These are phyloP conservation scores for Stenocarpella maydis DNA, from an alignment of 2,329 filamentous ascomycete genomes.

Conservation along the genomic window DNA sequence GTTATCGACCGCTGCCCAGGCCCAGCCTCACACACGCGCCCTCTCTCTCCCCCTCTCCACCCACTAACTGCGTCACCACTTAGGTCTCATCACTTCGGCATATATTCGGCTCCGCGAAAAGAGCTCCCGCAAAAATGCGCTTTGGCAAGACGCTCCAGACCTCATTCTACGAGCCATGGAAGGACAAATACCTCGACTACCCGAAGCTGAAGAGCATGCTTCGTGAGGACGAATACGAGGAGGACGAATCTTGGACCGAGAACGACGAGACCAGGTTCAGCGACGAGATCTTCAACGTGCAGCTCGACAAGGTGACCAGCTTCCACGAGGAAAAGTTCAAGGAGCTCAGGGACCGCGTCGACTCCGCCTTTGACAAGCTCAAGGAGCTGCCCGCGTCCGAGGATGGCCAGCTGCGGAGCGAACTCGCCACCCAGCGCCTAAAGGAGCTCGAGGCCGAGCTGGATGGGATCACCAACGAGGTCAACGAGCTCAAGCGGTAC, in stretches of 20 bases:
- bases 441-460: conserved; percentile 81
- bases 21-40: not conserved
- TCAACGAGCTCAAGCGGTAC: conserved; percentile 93
- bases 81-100: not conserved
- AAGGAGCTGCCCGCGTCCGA: conserved; percentile 78
- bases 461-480: conserved; percentile 87
- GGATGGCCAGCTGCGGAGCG: conserved; percentile 58
- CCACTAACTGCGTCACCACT: not conserved
- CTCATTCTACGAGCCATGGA: conserved; percentile 87
- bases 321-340: conserved; percentile 86
- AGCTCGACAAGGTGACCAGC: conserved; percentile 91
- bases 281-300: conserved; percentile 91
- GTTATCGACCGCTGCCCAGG: not conserved
- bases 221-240: conserved; percentile 75
- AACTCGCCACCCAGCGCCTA: conserved; percentile 61
- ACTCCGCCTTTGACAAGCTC: conserved; percentile 72
- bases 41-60: not conserved
- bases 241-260: conserved; percentile 82
- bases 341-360: conserved; percentile 61
- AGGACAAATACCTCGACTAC: conserved; percentile 95
- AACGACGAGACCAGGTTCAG: conserved; percentile 94
- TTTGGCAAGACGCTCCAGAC: conserved; percentile 89
- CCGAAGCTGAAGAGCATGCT: conserved; percentile 88
- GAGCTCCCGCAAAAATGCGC: conserved; percentile 68
- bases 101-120: not conserved